Base-by-base conservation (phyloP, 768 basidiomycete genomes). In the Mycena filopes region DNA sequence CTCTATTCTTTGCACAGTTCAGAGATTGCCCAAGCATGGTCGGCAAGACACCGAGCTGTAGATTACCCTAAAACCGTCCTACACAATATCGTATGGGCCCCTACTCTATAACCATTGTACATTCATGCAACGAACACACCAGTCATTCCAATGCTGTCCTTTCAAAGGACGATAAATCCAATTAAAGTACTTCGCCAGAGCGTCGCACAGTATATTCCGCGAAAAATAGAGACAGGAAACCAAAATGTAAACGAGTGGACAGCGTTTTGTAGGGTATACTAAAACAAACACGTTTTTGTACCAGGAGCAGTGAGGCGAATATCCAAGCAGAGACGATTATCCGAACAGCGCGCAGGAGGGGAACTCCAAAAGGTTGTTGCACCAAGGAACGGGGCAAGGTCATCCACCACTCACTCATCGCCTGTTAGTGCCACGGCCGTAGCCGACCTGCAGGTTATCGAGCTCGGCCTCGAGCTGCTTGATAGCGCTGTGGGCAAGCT, bases 381-480 rank as follows among this genome's bases (percentile, higher is more conserved):
- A 4, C n/a, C n/a, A 28, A 9, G 23, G 21, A 11, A 28, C 20
- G 42, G 13, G 29, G 45, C 46, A 10, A 21, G 36, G 48, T n/a
- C n/a, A n/a, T n/a, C 29, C 15, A 7, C 11, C 15, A 58, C 5
- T 3, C 26, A 66, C 73, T 83, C 78, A 91, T 82, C 90, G 83
- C 76, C 90, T 86, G 77, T 79, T 81, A 20, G 89, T 86, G 75
- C 91, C 89, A 46, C 93, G 87, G 58, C 92, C 90, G 70, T 93
- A 95, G 41, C 93, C 93, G 68, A 90, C 89, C 77, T 95, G 93
- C 53, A 96, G 87, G 72, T 89, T 90, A 82, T 96, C 95, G 67
- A 98, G 86, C 79, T 98, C 95, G 26, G 87, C 87, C 76, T 98
- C 95, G 77, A 96, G 86, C 64, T 88, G 82, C 81, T 98, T 98